phyloP scores from a whole-genome alignment of 2,329 filamentous ascomycete genomes.

The Escovopsis sp. region DNA sequence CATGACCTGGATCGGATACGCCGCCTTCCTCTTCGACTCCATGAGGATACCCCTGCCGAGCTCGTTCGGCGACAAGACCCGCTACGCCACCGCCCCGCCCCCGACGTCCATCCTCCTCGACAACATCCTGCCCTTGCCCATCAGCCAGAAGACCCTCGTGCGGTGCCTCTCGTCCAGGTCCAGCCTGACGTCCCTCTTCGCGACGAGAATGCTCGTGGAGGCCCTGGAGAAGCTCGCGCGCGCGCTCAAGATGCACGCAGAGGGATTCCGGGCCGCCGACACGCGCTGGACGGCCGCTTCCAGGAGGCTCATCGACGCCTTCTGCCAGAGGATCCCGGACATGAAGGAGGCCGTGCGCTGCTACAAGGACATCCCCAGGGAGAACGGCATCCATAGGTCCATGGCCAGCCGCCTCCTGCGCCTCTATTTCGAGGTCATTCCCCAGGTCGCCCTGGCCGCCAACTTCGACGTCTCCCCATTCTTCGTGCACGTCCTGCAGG shows the following conservation, averaged over 20 bases:
- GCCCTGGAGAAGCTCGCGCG: conserved; percentile 63
- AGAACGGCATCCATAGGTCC: conserved; percentile 62
- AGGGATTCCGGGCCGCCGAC: conserved; percentile 22
- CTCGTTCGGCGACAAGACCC: conserved; percentile 52
- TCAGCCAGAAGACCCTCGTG: conserved; percentile 65
- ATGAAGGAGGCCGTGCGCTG: conserved; percentile 67
- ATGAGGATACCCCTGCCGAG: conserved; percentile 60
- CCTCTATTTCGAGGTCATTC: conserved; percentile 74
- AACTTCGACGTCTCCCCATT: conserved; percentile 78
- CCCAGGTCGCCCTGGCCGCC: conserved; percentile 64
- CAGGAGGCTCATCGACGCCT: conserved; percentile 54
- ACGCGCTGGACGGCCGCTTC: conserved; percentile 55
- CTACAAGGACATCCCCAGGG: conserved; percentile 54
- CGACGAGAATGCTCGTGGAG: conserved; percentile 61
- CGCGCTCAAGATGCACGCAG: conserved; percentile 47
- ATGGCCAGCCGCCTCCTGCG: conserved; percentile 63
- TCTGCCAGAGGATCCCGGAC: conserved; percentile 63
- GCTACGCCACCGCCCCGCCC: conserved; percentile 54
- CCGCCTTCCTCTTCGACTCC: conserved; percentile 71
- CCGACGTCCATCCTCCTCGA: conserved; percentile 68
- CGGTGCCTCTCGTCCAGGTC: conserved; percentile 68
- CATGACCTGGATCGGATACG: conserved; percentile 89
- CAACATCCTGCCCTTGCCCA: conserved; percentile 68
- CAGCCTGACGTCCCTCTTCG: conserved; percentile 71
- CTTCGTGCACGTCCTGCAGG: conserved; percentile 52